Evolutionary conservation across 129 eudicot genomes (phyloP).

Genomic region (Pittosporum tobira): DNA sequence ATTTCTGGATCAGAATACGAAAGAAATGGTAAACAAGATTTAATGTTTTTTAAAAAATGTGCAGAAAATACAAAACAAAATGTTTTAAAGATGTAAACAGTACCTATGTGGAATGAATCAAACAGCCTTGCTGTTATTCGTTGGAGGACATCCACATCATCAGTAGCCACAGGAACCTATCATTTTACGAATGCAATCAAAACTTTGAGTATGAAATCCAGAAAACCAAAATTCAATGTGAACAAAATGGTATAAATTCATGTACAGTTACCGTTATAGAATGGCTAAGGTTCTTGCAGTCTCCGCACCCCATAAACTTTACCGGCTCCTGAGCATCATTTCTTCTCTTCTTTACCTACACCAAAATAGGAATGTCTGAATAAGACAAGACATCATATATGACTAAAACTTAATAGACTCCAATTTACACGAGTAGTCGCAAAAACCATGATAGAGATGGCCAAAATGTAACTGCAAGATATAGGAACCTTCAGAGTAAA

Average conservation of each 20-base stretch:
- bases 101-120: slow-evolving; percentile 65
- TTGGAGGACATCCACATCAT: slow-evolving; percentile 62
- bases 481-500: slow-evolving; percentile 70
- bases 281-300: slow-evolving; percentile 85
- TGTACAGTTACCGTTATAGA: slow-evolving; percentile 53
- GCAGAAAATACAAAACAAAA: too few relatives aligned
- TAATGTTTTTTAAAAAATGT: too few relatives aligned
- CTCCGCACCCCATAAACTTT: slow-evolving; percentile 90
- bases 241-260: background rate
- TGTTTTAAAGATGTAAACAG: background rate
- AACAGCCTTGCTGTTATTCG: slow-evolving; percentile 72
- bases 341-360: slow-evolving; percentile 74
- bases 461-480: background rate
- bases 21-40: background rate
- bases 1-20: background rate
- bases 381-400: background rate
- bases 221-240: background rate
- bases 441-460: too few relatives aligned
- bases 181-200: slow-evolving; percentile 5
- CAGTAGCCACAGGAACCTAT: slow-evolving; percentile 86
- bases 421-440: too few relatives aligned
- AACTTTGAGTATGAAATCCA: background rate
- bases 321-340: slow-evolving; percentile 71
- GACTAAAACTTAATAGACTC: background rate
- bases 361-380: background rate